Evolutionary conservation across 805 yeast species (phyloP).

Genomic region (Teunomyces funiuensis): DNA sequence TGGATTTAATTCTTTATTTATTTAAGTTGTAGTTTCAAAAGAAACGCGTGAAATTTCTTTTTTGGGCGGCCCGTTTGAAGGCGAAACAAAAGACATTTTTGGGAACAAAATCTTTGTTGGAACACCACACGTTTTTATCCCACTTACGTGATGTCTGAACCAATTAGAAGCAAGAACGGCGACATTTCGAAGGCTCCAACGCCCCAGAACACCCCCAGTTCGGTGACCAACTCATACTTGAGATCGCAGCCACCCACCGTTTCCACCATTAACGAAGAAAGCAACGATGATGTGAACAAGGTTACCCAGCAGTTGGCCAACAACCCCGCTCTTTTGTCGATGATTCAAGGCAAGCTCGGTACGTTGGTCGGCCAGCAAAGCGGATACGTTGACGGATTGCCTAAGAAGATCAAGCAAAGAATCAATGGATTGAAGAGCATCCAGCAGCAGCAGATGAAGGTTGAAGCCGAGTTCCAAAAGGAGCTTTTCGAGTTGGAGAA

Average conservation of each 20-base stretch:
- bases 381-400: slow-evolving; percentile 79
- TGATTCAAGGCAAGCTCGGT: slow-evolving; percentile 89
- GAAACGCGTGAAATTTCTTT: slow-evolving; percentile 5
- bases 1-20: not conserved
- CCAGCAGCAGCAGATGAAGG: slow-evolving; percentile 73
- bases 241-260: slow-evolving; percentile 57
- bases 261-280: slow-evolving; percentile 64
- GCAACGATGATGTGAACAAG: slow-evolving; percentile 44
- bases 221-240: slow-evolving; percentile 72
- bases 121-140: slow-evolving; percentile 2
- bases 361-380: slow-evolving; percentile 81
- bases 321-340: slow-evolving; percentile 78
- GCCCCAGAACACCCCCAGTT: slow-evolving; percentile 97
- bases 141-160: slow-evolving; percentile 65
- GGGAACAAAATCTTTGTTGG: slow-evolving; percentile 4
- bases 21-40: not conserved
- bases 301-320: slow-evolving; percentile 55
- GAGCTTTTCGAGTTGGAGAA: slow-evolving; percentile 86
- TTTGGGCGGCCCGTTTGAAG: not conserved
- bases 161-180: slow-evolving; percentile 69
- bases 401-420: slow-evolving; percentile 69
- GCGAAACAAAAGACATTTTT: not conserved
- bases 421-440: slow-evolving; percentile 79
- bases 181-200: slow-evolving; percentile 93
- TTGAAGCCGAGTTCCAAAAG: slow-evolving; percentile 89